Percentiles rank a stretch among this genome's conserved stretches.
phyloP scores from a whole-genome alignment of 225 moss, liverwort and hornwort species.

The Bryoerythrophyllum caledonicum region DNA sequence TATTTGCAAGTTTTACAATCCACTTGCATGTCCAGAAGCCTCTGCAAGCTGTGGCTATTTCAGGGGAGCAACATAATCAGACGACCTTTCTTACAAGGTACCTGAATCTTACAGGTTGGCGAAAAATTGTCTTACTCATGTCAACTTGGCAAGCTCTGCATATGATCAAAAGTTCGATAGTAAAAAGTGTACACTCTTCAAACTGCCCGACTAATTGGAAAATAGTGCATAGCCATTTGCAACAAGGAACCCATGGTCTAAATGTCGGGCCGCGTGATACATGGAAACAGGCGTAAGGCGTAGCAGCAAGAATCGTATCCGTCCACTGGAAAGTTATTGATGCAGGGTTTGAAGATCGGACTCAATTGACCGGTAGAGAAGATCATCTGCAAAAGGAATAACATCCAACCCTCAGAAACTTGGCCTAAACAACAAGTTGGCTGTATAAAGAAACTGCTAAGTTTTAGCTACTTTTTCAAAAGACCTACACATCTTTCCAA shows the following conservation, averaged over 20 bases:
- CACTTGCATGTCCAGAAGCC: neutral
- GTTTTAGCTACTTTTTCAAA: neutral
- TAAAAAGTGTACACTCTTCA: too few species aligned
- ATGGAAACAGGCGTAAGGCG: neutral
- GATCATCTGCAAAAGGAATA: constrained; percentile 15
- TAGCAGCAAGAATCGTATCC: neutral
- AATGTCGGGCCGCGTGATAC: too few species aligned
- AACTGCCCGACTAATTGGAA: too few species aligned
- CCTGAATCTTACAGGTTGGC: neutral
- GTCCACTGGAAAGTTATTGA: neutral
- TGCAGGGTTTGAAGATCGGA: constrained; percentile 5
- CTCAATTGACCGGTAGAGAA: neutral
- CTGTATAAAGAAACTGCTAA: neutral
- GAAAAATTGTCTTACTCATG: neutral
- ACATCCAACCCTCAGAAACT: constrained; percentile 6
- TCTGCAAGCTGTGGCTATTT: neutral
- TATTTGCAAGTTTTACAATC: neutral
- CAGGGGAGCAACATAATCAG: neutral
- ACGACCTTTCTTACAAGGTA: neutral
- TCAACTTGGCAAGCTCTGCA: too few species aligned
- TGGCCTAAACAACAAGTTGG: neutral
- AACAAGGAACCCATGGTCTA: too few species aligned
- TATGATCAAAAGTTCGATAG: too few species aligned
- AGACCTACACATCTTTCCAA: neutral
- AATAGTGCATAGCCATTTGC: too few species aligned